Percentiles rank a stretch among this genome's conserved stretches.
Evolutionary conservation across 345 rosid species (phyloP).

Genomic region (Arabis hirsuta): DNA sequence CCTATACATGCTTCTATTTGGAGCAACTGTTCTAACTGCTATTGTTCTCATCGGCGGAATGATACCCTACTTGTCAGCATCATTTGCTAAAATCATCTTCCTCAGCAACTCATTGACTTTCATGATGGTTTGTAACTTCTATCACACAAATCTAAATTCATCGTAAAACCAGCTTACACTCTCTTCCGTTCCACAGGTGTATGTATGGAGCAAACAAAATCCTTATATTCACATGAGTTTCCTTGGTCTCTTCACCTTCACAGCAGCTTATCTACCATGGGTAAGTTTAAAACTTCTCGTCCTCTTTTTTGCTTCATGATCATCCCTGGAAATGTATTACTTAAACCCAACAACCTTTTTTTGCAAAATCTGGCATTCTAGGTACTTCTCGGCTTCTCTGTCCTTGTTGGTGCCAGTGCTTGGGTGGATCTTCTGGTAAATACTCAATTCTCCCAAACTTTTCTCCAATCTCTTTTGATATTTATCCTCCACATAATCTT

Average conservation of each 20-base stretch:
- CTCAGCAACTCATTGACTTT: conserved; percentile 98
- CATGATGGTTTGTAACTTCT: conserved; percentile 79
- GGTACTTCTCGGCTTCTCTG: conserved; percentile 98
- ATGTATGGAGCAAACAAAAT: conserved; percentile 99
- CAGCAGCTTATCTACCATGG: conserved; percentile 98
- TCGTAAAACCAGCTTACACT: not conserved
- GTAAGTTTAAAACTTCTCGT: conserved; percentile 53
- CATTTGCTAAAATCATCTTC: conserved; percentile 93
- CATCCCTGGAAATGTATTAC: not conserved
- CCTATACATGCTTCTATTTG: conserved; percentile 95
- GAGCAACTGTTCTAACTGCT: conserved; percentile 86
- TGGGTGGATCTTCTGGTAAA: conserved; percentile 97
- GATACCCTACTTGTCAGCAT: conserved; percentile 90
- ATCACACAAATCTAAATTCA: not conserved
- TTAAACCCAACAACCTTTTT: not conserved
- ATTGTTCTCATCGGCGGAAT: conserved; percentile 92
- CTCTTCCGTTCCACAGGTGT: conserved; percentile 56
- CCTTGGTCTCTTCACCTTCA: conserved; percentile 92
- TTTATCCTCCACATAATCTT: not conserved
- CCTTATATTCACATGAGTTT: conserved; percentile 99
- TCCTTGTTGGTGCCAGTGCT: conserved; percentile 94
- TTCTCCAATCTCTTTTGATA: not conserved
- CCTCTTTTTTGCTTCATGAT: not conserved
- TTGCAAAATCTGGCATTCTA: conserved; percentile 33
- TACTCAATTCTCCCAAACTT: conserved; percentile 2